Evolutionary conservation across 805 yeast species (phyloP), one percentile per base, ranked within the genome.

Genomic region (Cyberlindnera lachancei): DNA sequence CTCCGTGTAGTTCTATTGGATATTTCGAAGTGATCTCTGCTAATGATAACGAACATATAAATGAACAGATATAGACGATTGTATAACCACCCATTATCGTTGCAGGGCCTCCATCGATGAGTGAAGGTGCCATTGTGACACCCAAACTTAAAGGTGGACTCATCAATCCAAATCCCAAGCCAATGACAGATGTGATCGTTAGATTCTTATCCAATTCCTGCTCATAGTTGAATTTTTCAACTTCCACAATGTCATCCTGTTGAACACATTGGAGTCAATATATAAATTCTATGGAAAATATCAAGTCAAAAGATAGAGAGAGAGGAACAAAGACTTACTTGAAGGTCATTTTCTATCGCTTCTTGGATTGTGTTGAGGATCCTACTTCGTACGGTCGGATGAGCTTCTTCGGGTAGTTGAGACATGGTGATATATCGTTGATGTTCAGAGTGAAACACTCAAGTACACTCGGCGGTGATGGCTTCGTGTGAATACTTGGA

Each of bases 131-230:
- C 52, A 83, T 63, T 1, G 87, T 80, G 4, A 85, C 74, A 8
- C 86, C 74, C 45, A 83, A 67, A 1, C 90, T 87, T 45, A 81
- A 68, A 0, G 88, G 90, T 0, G 85, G 88, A 25, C 85, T 83
- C 88, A 83, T 80, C 20, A 83, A 58, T 1, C 87, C 75, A 51
- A 83, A 81, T 0, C 92, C 90, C 16, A 83, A 59, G 4, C 92
- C 94, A 15, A 83, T 71, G 27, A 83, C 73, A 0, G 88, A 78
- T 1, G 75, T 62, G 9, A 79, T 77, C 0, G 84, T 76, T 35
- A 82, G 64, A 39, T 79, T 75, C 44, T 85, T 66, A 37, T 73
- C 75, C 37, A 83, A 59, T 28, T 77, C 82, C 50, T 79, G 87
- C 43, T 79, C 78, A 52, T 83, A 82, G 34, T 73, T 73, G 62